These are phyloP conservation scores for Fusarium domesticum DNA, from an alignment of 2,329 filamentous ascomycete species.

Conservation along the genomic window DNA sequence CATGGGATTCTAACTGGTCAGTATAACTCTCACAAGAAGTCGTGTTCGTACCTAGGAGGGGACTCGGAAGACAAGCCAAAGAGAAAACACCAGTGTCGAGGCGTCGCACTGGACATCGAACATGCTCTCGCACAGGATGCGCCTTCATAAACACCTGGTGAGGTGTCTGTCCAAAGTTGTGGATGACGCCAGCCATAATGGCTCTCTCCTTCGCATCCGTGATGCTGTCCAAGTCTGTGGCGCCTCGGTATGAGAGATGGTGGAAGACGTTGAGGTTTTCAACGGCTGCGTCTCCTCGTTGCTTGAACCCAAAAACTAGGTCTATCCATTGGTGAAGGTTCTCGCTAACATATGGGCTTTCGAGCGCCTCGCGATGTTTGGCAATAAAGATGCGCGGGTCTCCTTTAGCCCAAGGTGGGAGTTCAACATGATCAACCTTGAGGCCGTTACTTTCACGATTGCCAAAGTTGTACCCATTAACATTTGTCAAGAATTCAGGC, in stretches of 20 bases:
- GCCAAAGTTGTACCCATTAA: slow-evolving; percentile 93
- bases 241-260: slow-evolving; percentile 89
- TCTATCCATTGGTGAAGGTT: slow-evolving; percentile 95
- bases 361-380: slow-evolving; percentile 92
- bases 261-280: slow-evolving; percentile 96
- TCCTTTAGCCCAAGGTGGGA: slow-evolving; percentile 97
- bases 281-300: slow-evolving; percentile 86
- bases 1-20: slow-evolving; percentile 56
- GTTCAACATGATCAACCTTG: slow-evolving; percentile 76
- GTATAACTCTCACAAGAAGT: background rate
- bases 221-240: slow-evolving; percentile 88
- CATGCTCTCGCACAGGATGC: slow-evolving; percentile 73
- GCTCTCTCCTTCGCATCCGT: slow-evolving; percentile 81
- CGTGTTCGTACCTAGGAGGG: slow-evolving; percentile 59
- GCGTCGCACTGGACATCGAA: slow-evolving; percentile 60
- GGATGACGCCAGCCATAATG: slow-evolving; percentile 91
- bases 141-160: slow-evolving; percentile 86
- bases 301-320: slow-evolving; percentile 89
- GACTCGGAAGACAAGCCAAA: slow-evolving; percentile 73
- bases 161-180: slow-evolving; percentile 97
- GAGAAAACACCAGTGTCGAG: slow-evolving; percentile 76
- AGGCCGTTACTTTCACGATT: slow-evolving; percentile 75
- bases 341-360: slow-evolving; percentile 87
- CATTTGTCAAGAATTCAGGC: slow-evolving; percentile 90
- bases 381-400: slow-evolving; percentile 94